Evolutionary conservation across 1,284 basidiomycete species (phyloP).

Genomic region (Golubevia pallescens): DNA sequence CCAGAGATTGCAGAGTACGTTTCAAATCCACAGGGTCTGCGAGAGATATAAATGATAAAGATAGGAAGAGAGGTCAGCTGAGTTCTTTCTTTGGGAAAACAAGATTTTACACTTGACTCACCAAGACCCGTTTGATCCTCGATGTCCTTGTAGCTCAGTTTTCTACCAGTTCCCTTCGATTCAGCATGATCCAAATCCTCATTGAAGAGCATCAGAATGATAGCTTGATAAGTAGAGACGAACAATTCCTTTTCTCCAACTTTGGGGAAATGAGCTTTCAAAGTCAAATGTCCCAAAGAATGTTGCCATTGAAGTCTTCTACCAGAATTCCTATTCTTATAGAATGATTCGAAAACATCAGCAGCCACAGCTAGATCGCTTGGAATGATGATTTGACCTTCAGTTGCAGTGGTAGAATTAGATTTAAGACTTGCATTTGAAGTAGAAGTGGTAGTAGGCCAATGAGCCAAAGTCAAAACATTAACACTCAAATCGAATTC

Average conservation of each 20-base stretch:
- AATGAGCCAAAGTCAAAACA: slow-evolving; percentile 70
- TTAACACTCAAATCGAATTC: slow-evolving; percentile 67
- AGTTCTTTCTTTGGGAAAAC: too few relatives aligned
- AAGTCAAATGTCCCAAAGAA: slow-evolving; percentile 44
- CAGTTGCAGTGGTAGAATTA: slow-evolving; percentile 65
- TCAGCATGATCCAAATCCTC: slow-evolving; percentile 57
- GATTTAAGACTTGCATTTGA: slow-evolving; percentile 23
- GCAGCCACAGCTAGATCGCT: slow-evolving; percentile 15
- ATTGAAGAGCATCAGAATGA: slow-evolving; percentile 90
- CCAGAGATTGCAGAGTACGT: slow-evolving; percentile 86
- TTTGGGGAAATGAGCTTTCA: slow-evolving; percentile 61
- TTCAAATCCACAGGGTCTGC: slow-evolving; percentile 70
- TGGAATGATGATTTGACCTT: slow-evolving; percentile 5
- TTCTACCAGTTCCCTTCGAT: slow-evolving; percentile 33
- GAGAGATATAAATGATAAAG: too few relatives aligned
- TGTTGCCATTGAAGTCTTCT: slow-evolving; percentile 59
- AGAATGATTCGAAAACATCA: slow-evolving; percentile 45
- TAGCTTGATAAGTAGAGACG: slow-evolving; percentile 86
- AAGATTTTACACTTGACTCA: slow-evolving; percentile 65
- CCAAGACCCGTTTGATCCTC: slow-evolving; percentile 76
- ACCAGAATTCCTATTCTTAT: slow-evolving; percentile 48
- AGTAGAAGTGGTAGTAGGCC: slow-evolving; percentile 66
- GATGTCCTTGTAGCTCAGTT: slow-evolving; percentile 76
- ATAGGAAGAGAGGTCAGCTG: too few relatives aligned
- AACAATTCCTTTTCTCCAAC: slow-evolving; percentile 82